Evolutionary conservation across 2,329 filamentous ascomycete genomes (phyloP).

Genomic region (Colletotrichum karsti): DNA sequence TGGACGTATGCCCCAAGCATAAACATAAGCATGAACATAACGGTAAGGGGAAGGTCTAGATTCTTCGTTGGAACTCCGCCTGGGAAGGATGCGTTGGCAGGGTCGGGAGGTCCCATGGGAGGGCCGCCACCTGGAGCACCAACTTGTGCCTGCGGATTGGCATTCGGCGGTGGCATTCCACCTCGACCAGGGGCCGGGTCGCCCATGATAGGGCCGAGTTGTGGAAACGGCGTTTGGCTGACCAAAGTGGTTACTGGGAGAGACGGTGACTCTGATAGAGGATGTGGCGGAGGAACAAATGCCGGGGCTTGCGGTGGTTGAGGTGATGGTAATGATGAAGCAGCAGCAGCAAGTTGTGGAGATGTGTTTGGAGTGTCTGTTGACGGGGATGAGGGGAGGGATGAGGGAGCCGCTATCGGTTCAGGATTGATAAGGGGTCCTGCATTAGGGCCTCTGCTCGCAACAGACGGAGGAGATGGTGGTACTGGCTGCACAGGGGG

Average conservation of each 20-base stretch:
- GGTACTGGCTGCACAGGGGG: not conserved
- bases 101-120: slow-evolving; percentile 17
- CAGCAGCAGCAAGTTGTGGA: not conserved
- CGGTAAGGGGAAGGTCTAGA: slow-evolving; percentile 34
- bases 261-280: not conserved
- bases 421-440: not conserved
- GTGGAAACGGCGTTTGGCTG: not conserved
- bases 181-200: not conserved
- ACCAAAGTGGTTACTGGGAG: not conserved
- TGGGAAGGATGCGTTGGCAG: slow-evolving; percentile 12
- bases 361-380: not conserved
- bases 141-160: not conserved
- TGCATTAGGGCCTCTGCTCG: not conserved
- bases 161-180: not conserved
- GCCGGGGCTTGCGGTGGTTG: not conserved
- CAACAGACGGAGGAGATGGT: not conserved
- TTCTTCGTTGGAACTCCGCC: slow-evolving; percentile 27
- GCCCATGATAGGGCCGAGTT: not conserved
- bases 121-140: not conserved
- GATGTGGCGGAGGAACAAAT: not conserved
- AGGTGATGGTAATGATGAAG: not conserved
- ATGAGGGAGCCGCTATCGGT: not conserved
- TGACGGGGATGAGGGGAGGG: not conserved
- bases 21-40: slow-evolving; percentile 36
- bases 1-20: slow-evolving; percentile 33